These are phyloP conservation scores for Botrytis porri DNA, from an alignment of 2,329 filamentous ascomycete genomes.

Conservation along the genomic window DNA sequence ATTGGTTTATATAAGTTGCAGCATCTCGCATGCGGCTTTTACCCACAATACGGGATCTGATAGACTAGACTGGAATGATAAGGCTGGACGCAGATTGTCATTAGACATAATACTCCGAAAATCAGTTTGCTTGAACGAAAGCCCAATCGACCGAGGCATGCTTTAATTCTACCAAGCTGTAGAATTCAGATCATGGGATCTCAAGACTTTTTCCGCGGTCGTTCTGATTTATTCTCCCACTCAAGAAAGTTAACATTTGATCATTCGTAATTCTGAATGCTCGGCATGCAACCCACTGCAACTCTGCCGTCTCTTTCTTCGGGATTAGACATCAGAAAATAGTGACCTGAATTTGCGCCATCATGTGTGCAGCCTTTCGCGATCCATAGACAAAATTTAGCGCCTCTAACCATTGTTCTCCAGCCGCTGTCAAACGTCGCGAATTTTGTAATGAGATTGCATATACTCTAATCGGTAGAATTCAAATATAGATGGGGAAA, in stretches of 20 bases:
- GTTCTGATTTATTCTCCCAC: neutral
- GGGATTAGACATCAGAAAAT: neutral
- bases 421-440: neutral
- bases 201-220: neutral
- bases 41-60: neutral
- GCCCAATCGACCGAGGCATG: neutral
- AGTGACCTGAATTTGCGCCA: neutral
- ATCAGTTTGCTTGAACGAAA: neutral
- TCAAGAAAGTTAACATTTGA: neutral
- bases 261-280: neutral
- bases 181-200: neutral
- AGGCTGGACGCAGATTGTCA: neutral
- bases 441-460: neutral
- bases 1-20: neutral
- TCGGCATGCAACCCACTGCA: neutral
- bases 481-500: neutral
- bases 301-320: neutral
- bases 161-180: neutral
- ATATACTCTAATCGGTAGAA: neutral
- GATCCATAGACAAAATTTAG: neutral
- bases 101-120: neutral
- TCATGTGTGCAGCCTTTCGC: neutral
- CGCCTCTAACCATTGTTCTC: neutral
- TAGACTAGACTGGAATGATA: neutral
- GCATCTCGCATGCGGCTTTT: conserved; percentile 1